Conservation (phyloP, 306 rosid genomes). For the Alnus glutinosa region DNA sequence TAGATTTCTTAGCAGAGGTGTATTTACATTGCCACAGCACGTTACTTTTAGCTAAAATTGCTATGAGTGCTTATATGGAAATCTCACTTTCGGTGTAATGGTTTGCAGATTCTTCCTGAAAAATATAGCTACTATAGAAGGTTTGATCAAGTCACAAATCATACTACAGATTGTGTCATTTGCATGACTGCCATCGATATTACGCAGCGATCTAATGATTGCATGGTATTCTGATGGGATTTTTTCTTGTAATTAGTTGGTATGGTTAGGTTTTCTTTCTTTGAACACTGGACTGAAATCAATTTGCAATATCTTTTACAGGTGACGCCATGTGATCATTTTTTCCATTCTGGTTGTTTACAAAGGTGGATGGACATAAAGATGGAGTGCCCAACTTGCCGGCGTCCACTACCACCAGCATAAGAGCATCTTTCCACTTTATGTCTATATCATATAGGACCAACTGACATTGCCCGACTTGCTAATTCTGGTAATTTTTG, state of each 20-base stretch:
- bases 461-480: conserved; percentile 52
- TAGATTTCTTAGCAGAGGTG: conserved; percentile 9
- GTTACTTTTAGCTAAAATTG: conserved; percentile 15
- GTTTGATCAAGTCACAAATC: conserved; percentile 61
- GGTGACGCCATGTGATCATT: conserved; percentile 99
- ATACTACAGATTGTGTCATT: conserved; percentile 82
- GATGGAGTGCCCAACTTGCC: conserved; percentile 99
- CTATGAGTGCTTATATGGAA: conserved; percentile 13
- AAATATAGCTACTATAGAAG: conserved; percentile 87
- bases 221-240: conserved; percentile 65
- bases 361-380: conserved; percentile 99
- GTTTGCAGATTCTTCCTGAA: conserved; percentile 85
- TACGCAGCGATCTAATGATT: conserved; percentile 65
- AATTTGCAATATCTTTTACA: conserved; percentile 32
- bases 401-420: conserved; percentile 91
- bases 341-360: conserved; percentile 92
- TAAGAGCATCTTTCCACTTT: conserved; percentile 34
- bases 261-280: conserved; percentile 15
- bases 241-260: neutral
- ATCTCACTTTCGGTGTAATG: conserved; percentile 27
- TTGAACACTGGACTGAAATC: conserved; percentile 28
- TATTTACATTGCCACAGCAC: conserved; percentile 3
- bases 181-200: conserved; percentile 89
- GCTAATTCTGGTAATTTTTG: conserved; percentile 46
- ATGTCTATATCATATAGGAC: conserved; percentile 53